These are phyloP conservation scores for Aspergillus sp. DNA, from an alignment of 2,329 filamentous ascomycete genomes.

Conservation along the genomic window DNA sequence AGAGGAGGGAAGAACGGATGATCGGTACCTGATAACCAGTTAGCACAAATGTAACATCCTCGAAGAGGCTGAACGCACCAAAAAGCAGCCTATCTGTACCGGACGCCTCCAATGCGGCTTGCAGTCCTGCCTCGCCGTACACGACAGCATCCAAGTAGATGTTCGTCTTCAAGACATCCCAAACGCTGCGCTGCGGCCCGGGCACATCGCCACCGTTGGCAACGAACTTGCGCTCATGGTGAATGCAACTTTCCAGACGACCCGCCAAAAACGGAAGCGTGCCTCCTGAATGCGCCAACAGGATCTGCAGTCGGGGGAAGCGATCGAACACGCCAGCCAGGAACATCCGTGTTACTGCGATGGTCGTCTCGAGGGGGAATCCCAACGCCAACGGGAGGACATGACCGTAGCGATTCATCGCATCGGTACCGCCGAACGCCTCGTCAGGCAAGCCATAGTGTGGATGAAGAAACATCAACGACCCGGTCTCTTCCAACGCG, in stretches of 20 bases:
- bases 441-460: conserved; percentile 83
- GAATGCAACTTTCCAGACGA: conserved; percentile 80
- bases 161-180: conserved; percentile 70
- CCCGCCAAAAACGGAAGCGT: conserved; percentile 87
- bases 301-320: conserved; percentile 66
- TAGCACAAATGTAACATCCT: background rate
- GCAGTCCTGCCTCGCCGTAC: conserved; percentile 58
- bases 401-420: conserved; percentile 73
- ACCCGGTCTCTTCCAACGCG: conserved; percentile 62
- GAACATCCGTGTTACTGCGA: conserved; percentile 83
- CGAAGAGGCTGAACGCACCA: conserved; percentile 22
- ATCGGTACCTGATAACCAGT: conserved; percentile 37
- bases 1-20: conserved; percentile 48
- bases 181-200: conserved; percentile 58
- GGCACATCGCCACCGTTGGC: conserved; percentile 61
- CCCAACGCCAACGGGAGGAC: conserved; percentile 82
- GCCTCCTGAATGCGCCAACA: conserved; percentile 85
- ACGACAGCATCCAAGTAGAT: conserved; percentile 76
- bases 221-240: conserved; percentile 76
- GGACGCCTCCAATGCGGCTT: conserved; percentile 74
- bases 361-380: conserved; percentile 90
- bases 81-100: conserved; percentile 43
- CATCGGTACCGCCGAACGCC: conserved; percentile 76
- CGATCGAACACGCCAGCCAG: conserved; percentile 82
- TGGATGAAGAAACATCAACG: conserved; percentile 81